A percentile compares a stretch with the other conserved stretches of the same genome.
These are phyloP conservation scores for Alopecurus myosuroides DNA, from an alignment of 176 grass and related monocot species.

Conservation along the genomic window DNA sequence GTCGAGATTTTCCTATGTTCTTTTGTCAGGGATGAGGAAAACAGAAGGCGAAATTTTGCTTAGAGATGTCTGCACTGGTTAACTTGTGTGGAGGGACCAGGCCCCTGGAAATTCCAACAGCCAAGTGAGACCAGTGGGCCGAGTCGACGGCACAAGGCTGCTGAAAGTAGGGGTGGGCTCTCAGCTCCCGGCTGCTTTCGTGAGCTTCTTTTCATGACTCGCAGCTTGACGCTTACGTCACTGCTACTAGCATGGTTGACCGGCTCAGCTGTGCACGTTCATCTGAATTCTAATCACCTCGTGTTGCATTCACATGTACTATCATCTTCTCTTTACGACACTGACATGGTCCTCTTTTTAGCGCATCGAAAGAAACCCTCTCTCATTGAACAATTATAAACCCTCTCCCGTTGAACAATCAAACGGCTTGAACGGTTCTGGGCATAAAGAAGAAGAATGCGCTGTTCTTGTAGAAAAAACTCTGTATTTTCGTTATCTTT, in stretches of 20 bases:
- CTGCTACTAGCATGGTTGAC: background rate
- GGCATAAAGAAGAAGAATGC: no score
- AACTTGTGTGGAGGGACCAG: background rate
- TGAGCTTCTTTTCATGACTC: background rate
- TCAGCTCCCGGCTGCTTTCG: constrained; percentile 10
- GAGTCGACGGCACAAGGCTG: background rate
- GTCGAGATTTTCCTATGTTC: background rate
- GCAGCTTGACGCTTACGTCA: background rate
- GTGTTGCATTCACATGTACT: background rate
- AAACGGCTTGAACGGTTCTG: no score
- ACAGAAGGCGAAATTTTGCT: background rate
- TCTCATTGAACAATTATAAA: no score
- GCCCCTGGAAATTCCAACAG: constrained; percentile 14
- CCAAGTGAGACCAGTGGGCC: constrained; percentile 15
- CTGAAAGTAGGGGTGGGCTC: background rate
- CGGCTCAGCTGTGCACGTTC: background rate
- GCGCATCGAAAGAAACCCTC: no score
- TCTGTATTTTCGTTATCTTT: no score
- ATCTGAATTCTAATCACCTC: background rate
- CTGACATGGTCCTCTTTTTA: no score
- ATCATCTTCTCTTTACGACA: background rate
- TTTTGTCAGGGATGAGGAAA: background rate
- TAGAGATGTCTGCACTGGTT: background rate
- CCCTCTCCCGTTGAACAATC: no score
- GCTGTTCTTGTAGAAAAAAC: no score